Conservation (phyloP, 768 basidiomycete genomes). For the Boletus subparvulus region DNA sequence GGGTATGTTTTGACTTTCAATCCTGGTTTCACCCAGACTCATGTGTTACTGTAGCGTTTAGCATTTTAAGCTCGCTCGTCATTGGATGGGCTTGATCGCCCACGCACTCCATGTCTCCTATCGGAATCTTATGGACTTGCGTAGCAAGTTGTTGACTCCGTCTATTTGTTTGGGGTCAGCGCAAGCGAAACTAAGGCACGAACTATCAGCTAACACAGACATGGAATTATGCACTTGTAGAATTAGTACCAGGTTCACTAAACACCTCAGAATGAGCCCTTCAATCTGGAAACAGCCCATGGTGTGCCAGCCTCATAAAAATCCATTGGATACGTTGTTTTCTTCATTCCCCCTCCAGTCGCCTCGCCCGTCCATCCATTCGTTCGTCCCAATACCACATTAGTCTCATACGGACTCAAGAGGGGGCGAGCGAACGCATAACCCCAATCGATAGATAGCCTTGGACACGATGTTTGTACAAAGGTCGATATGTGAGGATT, state of each 20-base stretch:
- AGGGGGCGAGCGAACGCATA: slow-evolving; percentile 91
- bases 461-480: slow-evolving; percentile 95
- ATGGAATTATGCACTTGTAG: background rate
- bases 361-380: slow-evolving; percentile 63
- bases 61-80: background rate
- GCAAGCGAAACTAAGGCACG: background rate
- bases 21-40: background rate
- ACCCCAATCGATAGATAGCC: slow-evolving; percentile 98
- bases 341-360: slow-evolving; percentile 19
- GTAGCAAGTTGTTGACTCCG: background rate
- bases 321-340: slow-evolving; percentile 84
- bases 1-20: slow-evolving; percentile 49
- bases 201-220: background rate
- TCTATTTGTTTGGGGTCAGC: too few relatives aligned
- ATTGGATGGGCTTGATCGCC: background rate
- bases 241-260: background rate
- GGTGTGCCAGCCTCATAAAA: slow-evolving; percentile 84
- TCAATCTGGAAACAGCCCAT: slow-evolving; percentile 69
- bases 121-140: background rate
- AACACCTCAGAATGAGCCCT: slow-evolving; percentile 43
- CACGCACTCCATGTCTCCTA: background rate
- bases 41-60: slow-evolving; percentile 25
- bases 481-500: slow-evolving; percentile 81
- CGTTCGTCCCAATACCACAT: slow-evolving; percentile 69
- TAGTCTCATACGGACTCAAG: slow-evolving; percentile 90